Conservation (phyloP, 148 eudicot species). For the Chenopodium album region DNA sequence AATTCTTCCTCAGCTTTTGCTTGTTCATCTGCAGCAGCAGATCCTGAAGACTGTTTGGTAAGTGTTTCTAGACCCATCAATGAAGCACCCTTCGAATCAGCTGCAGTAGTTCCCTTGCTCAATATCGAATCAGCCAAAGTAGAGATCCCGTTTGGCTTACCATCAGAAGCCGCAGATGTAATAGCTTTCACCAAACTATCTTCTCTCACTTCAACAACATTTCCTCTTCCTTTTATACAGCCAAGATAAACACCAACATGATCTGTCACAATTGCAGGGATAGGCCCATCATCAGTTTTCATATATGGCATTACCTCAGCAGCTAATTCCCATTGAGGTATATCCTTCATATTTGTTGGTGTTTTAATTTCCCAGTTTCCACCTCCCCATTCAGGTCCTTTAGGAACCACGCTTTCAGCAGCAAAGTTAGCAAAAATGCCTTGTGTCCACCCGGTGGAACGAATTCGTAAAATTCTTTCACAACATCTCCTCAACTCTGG, state of each 20-base stretch:
- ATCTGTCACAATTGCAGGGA: conserved; percentile 85
- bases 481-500: conserved; percentile 86
- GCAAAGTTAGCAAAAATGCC: conserved; percentile 99
- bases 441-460: conserved; percentile 99
- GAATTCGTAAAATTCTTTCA: conserved; percentile 89
- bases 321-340: conserved; percentile 95
- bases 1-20: conserved; percentile 94
- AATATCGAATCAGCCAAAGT: conserved; percentile 41
- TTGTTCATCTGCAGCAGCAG: conserved; percentile 71
- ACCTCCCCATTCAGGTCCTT: conserved; percentile 99
- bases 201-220: conserved; percentile 89
- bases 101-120: conserved; percentile 38
- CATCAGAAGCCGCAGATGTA: conserved; percentile 48
- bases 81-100: conserved; percentile 49
- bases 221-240: conserved; percentile 83
- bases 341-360: conserved; percentile 70
- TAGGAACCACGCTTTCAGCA: conserved; percentile 98
- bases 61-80: conserved; percentile 79
- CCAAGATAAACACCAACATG: conserved; percentile 98
- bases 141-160: conserved; percentile 45
- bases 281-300: conserved; percentile 90
- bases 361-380: conserved; percentile 98
- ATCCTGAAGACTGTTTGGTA: conserved; percentile 44
- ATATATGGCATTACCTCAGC: conserved; percentile 97
- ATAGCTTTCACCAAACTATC: conserved; percentile 84